Conservation (phyloP, 176 grass and related monocot genomes). For the Avena insularis region DNA sequence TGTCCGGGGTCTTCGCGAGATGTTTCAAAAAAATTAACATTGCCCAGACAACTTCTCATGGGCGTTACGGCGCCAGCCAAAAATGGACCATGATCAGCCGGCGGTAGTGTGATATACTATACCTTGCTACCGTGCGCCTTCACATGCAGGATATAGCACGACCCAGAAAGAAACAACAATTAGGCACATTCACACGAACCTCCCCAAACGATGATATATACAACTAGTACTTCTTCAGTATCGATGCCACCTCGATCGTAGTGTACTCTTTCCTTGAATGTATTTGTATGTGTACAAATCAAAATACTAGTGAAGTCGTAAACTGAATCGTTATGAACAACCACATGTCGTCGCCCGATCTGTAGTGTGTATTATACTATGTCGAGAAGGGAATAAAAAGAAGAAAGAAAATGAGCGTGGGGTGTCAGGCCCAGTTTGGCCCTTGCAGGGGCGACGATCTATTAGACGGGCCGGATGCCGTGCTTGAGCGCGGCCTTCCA, state of each 20-base stretch:
- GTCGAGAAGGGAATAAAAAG: neutral
- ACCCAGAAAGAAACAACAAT: too few relatives aligned
- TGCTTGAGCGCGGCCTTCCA: constrained; percentile 86
- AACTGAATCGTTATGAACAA: neutral
- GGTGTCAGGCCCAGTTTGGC: neutral
- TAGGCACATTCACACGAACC: too few relatives aligned
- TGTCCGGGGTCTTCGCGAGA: too few relatives aligned
- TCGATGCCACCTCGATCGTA: neutral
- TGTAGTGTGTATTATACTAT: neutral
- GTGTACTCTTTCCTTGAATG: neutral
- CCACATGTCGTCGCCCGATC: neutral
- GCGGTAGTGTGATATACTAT: too few relatives aligned
- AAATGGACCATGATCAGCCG: too few relatives aligned
- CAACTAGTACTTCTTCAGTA: neutral
- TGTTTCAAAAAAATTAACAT: too few relatives aligned
- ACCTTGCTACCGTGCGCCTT: too few relatives aligned
- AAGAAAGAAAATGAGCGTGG: neutral
- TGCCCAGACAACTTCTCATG: too few relatives aligned
- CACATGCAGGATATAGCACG: too few relatives aligned
- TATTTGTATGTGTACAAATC: neutral
- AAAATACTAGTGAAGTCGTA: neutral
- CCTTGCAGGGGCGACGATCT: neutral
- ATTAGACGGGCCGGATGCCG: constrained; percentile 66
- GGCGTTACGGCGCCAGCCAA: too few relatives aligned
- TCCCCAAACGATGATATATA: too few relatives aligned